These are phyloP conservation scores for Glycine soja DNA, from an alignment of 306 rosid species.

Conservation along the genomic window DNA sequence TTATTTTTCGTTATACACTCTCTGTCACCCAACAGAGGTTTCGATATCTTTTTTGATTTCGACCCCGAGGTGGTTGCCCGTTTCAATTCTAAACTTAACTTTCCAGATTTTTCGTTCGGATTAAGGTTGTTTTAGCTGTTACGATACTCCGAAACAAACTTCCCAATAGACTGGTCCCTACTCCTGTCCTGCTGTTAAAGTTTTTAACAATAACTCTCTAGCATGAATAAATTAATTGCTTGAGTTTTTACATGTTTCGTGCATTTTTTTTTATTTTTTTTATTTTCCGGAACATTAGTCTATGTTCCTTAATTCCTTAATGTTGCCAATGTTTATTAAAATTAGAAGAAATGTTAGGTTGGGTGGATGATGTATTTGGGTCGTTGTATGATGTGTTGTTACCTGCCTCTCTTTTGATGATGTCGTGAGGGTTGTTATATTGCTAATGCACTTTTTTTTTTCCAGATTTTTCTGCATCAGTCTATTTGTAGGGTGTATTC, in stretches of 20 bases:
- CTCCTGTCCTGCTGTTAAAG: background rate
- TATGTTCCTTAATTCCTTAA: background rate
- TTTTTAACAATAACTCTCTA: too few species aligned
- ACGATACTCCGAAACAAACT: slow-evolving; percentile 25
- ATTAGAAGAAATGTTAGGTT: background rate
- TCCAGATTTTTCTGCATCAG: slow-evolving; percentile 48
- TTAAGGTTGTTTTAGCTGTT: slow-evolving; percentile 36
- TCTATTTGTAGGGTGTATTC: slow-evolving; percentile 16
- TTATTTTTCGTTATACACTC: slow-evolving; percentile 11
- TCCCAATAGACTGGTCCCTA: background rate
- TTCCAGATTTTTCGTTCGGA: background rate
- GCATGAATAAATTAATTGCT: background rate
- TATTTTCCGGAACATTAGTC: slow-evolving; percentile 1
- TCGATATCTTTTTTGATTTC: slow-evolving; percentile 44
- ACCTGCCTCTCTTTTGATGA: background rate
- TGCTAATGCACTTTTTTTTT: slow-evolving; percentile 33
- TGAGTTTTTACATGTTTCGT: background rate
- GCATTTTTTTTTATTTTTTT: background rate
- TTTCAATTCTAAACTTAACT: background rate
- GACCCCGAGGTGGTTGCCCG: slow-evolving; percentile 22
- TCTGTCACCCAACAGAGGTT: slow-evolving; percentile 28
- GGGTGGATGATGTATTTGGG: background rate
- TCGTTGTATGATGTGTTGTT: background rate
- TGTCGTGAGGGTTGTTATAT: slow-evolving; percentile 8
- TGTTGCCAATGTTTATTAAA: slow-evolving; percentile 9